Evolutionary conservation across 805 yeast species (phyloP).

Genomic region (Saturnispora serradocipensis): DNA sequence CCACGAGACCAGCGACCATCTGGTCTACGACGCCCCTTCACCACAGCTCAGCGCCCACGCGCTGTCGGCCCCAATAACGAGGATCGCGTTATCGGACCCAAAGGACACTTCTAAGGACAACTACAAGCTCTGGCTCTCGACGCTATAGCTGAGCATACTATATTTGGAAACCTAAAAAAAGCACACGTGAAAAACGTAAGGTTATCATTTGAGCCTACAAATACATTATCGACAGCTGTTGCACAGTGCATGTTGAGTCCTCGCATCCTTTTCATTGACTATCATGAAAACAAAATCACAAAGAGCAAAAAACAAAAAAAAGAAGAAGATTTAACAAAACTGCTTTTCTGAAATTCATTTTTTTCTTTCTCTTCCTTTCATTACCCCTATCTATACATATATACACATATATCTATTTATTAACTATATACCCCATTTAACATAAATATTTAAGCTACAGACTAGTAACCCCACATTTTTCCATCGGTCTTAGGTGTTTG

Average conservation of each 20-base stretch:
- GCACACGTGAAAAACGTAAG: not conserved
- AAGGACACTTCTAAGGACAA: slow-evolving; percentile 6
- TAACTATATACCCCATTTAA: not conserved
- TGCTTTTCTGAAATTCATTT: not conserved
- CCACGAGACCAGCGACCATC: not conserved
- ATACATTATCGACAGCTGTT: not conserved
- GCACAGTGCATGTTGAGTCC: not conserved
- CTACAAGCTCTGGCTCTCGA: slow-evolving; percentile 5
- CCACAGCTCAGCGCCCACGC: slow-evolving; percentile 1
- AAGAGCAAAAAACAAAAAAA: too few relatives aligned
- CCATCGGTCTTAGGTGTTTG: not conserved
- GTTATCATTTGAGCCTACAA: not conserved
- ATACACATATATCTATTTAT: not conserved
- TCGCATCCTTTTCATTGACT: not conserved
- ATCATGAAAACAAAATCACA: too few relatives aligned
- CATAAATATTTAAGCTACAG: not conserved
- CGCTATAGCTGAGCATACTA: not conserved
- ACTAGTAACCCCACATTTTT: not conserved
- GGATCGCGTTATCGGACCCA: slow-evolving; percentile 1
- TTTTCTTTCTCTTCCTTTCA: not conserved
- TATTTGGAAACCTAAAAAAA: not conserved
- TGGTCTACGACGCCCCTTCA: slow-evolving; percentile 1
- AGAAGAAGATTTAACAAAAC: not conserved
- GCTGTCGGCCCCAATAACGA: not conserved
- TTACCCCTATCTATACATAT: too few relatives aligned